Evolutionary conservation across 1,284 basidiomycete species (phyloP), one percentile per base, ranked within the genome.

Genomic region (Cystobasidium sp.): DNA sequence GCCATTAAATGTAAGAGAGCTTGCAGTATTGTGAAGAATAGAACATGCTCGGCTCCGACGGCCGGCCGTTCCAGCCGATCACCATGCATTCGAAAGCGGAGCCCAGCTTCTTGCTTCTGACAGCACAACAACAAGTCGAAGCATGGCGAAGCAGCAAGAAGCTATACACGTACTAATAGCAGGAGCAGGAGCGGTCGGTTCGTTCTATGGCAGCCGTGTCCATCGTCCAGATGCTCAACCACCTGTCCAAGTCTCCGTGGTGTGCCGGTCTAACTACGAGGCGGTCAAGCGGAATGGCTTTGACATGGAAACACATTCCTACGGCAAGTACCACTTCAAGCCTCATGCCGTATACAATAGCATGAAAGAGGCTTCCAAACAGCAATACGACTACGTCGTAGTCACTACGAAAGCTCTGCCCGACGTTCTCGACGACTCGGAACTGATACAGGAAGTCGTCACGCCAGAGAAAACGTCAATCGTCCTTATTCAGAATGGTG

Each of bases 401-500:
- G 83, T 84, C 7, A 83, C 84, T 0, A 84, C 84, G 18, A 85
- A 85, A 74, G 83, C 83, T 14, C 73, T 85, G 9, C 82, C 82
- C 3, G 83, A 83, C 59, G 76, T 82, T 7, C 78, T 80, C n/a
- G 82, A 84, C 75, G 83, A 84, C 71, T 81, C 82, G 24, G 78
- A 77, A 12, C 75, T 80, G 18, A 79, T 85, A 59, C 74, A 71
- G 10, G 81, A 81, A 1, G 67, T 83, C 12, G 81, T 84, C 3
- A 73, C 46, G 37, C 55, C 66, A 6, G 52, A 39, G 14, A 51
- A 46, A 31, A 79, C 80, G 37, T 76, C 78, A 16, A 80, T 85
- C 46, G 83, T 84, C 4, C 77, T 85, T 18, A 83, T 85, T 64
- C 84, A 85, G 76, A 85, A 85, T 72, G 84, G 84, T 18, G 80